phyloP scores from a whole-genome alignment of 306 rosid genomes.

The Castanea mollissima region DNA sequence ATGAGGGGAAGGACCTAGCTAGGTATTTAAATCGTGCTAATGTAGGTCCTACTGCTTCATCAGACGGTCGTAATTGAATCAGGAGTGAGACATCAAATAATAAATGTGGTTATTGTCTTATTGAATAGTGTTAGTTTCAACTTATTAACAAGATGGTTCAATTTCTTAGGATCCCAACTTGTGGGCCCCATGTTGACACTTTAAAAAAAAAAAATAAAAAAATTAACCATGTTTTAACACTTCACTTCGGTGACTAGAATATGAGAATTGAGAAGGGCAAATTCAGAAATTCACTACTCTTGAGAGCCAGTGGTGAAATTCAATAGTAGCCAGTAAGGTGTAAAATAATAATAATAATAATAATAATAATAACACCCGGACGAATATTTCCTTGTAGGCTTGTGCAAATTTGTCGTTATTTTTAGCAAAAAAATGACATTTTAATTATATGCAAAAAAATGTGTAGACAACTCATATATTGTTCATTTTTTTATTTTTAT shows the following conservation, averaged over 20 bases:
- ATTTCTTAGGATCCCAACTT: neutral
- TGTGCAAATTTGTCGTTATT: no score
- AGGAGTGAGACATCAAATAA: no score
- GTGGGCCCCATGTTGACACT: neutral
- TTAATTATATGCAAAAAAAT: no score
- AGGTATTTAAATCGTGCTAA: neutral
- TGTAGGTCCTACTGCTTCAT: neutral
- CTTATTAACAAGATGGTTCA: neutral
- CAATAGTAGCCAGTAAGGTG: conserved; percentile 18
- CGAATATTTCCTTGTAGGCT: neutral
- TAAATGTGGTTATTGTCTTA: no score
- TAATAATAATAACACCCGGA: neutral
- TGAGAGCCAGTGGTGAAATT: conserved; percentile 20
- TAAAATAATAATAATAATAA: no score
- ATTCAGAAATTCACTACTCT: conserved; percentile 5
- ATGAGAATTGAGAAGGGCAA: conserved; percentile 15
- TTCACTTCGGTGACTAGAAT: neutral
- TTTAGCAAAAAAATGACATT: no score
- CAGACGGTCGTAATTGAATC: no score
- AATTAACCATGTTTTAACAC: no score
- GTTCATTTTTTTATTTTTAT: no score
- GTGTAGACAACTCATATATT: no score
- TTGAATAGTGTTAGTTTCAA: no score
- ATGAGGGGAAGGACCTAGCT: conserved; percentile 8
- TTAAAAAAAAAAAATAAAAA: no score